Percentiles rank a stretch among this genome's conserved stretches.
Conservation (phyloP, 495 filamentous ascomycete genomes). For the Tuber brumale region DNA sequence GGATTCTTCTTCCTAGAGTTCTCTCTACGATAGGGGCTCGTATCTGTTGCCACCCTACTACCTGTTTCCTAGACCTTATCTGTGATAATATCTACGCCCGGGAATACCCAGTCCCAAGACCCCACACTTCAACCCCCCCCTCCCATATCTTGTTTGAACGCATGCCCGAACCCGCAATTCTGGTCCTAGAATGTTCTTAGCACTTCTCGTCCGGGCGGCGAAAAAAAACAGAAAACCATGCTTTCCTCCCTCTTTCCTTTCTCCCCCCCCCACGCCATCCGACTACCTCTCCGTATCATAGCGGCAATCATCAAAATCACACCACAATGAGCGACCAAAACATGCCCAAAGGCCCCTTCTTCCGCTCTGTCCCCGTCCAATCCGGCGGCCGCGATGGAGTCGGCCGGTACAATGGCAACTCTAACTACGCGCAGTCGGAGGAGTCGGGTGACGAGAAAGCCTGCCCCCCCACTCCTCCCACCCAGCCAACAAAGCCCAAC, state of each 20-base stretch:
- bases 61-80: background rate
- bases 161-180: background rate
- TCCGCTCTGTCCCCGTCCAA: background rate
- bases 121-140: background rate
- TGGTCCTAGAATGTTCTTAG: background rate
- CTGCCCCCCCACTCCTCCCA: too few species aligned
- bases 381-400: background rate
- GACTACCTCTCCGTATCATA: background rate
- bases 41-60: background rate
- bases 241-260: background rate
- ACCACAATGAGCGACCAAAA: background rate
- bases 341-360: background rate
- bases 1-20: too few species aligned
- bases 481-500: fast-evolving
- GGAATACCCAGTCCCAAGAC: background rate
- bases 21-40: too few species aligned
- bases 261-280: background rate
- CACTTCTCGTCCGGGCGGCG: background rate
- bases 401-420: background rate
- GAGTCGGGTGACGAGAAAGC: background rate
- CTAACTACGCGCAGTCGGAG: background rate
- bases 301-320: background rate
- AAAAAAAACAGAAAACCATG: background rate
- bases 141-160: background rate
- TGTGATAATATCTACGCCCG: background rate